Evolutionary conservation across 352 stramenopile genomes (phyloP).

Genomic region (Globisporangium emineosum): DNA sequence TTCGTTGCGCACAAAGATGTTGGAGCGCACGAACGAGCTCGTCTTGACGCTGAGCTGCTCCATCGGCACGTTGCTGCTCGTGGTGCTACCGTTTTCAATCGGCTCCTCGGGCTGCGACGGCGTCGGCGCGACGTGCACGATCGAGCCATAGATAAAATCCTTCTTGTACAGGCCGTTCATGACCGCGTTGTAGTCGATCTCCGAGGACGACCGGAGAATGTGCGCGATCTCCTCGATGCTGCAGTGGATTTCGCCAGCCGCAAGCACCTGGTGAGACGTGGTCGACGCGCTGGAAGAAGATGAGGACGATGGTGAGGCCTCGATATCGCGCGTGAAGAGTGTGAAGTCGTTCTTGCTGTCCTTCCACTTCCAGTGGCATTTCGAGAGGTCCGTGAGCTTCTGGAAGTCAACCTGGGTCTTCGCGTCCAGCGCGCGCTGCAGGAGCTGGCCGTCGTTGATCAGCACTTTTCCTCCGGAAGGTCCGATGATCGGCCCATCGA

Average conservation of each 20-base stretch:
- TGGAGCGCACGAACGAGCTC: constrained; percentile 31
- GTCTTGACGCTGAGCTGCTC: constrained; percentile 36
- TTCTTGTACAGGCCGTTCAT: constrained; percentile 40
- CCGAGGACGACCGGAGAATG: constrained; percentile 23
- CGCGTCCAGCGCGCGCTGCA: constrained; percentile 23
- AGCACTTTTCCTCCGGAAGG: constrained; percentile 16
- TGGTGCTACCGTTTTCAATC: background rate
- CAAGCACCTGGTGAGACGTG: constrained; percentile 15
- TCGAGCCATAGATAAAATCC: constrained; percentile 47
- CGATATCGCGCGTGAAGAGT: constrained; percentile 11
- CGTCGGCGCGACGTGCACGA: constrained; percentile 34
- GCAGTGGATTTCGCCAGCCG: constrained; percentile 16
- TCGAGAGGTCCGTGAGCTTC: constrained; percentile 14
- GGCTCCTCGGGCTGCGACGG: background rate
- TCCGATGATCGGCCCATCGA: constrained; percentile 3
- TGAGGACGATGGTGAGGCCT: background rate
- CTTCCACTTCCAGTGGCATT: constrained; percentile 20
- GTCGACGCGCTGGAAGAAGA: too few species aligned
- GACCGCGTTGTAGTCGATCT: constrained; percentile 34
- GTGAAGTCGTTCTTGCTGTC: constrained; percentile 29
- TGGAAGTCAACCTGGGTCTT: constrained; percentile 24
- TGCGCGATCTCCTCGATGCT: constrained; percentile 17
- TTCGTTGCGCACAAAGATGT: constrained; percentile 32
- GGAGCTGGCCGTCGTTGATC: constrained; percentile 30
- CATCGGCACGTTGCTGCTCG: constrained; percentile 22